Percentiles rank a stretch among this genome's conserved stretches.
Evolutionary conservation across 805 yeast species (phyloP).

Genomic region (Candida krabiensis): DNA sequence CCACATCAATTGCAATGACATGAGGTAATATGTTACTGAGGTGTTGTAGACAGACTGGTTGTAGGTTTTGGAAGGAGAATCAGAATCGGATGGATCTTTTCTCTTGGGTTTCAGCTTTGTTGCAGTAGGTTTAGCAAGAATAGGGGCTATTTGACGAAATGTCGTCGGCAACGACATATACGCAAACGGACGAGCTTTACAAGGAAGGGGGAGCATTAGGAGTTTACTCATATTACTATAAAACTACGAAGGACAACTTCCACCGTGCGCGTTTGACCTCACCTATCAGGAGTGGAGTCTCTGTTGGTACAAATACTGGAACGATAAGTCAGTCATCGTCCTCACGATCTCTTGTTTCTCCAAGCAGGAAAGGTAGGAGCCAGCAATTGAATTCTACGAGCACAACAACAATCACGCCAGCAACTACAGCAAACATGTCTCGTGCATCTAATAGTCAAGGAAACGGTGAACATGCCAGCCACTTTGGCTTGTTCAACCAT

Average conservation of each 20-base stretch:
- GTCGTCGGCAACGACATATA: neutral
- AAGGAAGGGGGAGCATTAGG: constrained; percentile 30
- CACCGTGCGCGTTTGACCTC: constrained; percentile 14
- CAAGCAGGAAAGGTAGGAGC: neutral
- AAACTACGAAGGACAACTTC: constrained; percentile 16
- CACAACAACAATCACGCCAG: neutral
- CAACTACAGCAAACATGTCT: constrained; percentile 1
- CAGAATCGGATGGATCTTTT: too few species aligned
- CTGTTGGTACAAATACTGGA: too few species aligned
- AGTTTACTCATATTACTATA: constrained; percentile 28
- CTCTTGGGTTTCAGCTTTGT: too few species aligned
- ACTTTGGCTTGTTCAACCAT: neutral
- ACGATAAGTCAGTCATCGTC: neutral
- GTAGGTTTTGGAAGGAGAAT: too few species aligned
- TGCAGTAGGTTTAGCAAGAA: too few species aligned
- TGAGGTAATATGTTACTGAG: too few species aligned
- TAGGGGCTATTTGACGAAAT: too few species aligned
- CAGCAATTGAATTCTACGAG: too few species aligned
- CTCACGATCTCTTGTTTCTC: neutral
- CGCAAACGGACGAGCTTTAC: constrained; percentile 16
- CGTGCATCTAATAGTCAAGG: constrained; percentile 1
- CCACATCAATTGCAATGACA: too few species aligned
- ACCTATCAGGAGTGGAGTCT: constrained; percentile 13
- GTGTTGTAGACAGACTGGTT: too few species aligned
- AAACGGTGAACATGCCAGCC: neutral